Conservation (phyloP, 2,329 filamentous ascomycete genomes). For the Fusarium verticillioides region DNA sequence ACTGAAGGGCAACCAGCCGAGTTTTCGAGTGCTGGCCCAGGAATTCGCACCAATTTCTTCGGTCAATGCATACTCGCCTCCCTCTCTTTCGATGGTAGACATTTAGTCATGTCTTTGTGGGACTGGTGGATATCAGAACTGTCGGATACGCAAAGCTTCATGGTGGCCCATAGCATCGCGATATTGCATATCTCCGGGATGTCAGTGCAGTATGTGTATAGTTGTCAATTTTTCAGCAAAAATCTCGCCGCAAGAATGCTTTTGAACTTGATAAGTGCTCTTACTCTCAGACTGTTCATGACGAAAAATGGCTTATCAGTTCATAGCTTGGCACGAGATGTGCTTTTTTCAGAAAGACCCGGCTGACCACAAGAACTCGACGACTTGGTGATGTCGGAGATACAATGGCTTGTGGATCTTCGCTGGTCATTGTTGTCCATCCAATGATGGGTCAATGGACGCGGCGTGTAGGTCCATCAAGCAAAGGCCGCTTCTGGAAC, state of each 20-base stretch:
- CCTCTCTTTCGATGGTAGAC: not conserved
- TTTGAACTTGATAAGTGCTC: not conserved
- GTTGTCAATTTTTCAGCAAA: accelerated
- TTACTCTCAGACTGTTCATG: not conserved
- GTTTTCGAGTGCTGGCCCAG: not conserved
- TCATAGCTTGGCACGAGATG: not conserved
- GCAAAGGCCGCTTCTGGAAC: not conserved
- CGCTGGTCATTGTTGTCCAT: not conserved
- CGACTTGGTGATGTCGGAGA: not conserved
- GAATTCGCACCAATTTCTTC: no score
- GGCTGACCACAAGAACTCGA: not conserved
- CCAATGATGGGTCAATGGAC: not conserved
- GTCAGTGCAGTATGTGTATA: not conserved
- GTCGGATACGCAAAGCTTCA: not conserved
- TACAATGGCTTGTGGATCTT: not conserved
- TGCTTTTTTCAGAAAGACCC: no score
- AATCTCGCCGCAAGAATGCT: no score
- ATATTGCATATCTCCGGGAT: not conserved
- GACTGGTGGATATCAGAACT: not conserved
- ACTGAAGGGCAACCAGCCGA: not conserved
- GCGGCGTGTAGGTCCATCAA: not conserved
- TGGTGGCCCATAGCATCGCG: not conserved
- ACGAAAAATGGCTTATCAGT: not conserved
- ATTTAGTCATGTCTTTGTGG: not conserved
- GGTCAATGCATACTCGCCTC: not conserved